These are phyloP conservation scores for Chlamydomonas eustigma DNA, from an alignment of 139 green algal species.

Conservation along the genomic window DNA sequence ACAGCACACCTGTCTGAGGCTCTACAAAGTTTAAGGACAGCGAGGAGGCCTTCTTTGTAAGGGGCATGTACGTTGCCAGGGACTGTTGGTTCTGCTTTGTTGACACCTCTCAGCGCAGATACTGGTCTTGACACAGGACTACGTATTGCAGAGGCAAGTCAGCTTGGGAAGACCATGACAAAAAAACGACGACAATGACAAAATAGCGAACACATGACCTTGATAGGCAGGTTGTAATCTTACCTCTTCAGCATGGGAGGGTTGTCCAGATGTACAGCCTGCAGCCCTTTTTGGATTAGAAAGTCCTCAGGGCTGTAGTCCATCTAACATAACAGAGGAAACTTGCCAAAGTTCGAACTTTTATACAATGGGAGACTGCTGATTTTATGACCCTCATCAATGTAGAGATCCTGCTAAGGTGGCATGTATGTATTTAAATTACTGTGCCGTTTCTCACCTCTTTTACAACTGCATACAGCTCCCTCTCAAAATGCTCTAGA, in stretches of 20 bases:
- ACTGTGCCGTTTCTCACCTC: conserved; percentile 37
- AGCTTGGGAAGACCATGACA: no score
- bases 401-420: no score
- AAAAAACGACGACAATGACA: no score
- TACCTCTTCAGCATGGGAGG: conserved; percentile 2
- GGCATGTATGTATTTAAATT: no score
- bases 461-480: conserved; percentile 28
- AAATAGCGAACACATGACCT: no score
- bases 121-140: neutral
- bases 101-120: neutral
- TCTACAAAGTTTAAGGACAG: neutral
- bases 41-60: neutral
- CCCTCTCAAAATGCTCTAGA: conserved; percentile 43
- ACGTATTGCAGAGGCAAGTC: no score
- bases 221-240: no score
- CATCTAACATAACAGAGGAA: neutral
- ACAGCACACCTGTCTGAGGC: neutral
- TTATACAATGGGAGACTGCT: no score
- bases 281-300: neutral
- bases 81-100: neutral
- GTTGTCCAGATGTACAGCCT: neutral
- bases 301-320: neutral
- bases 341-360: no score
- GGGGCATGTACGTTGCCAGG: neutral
- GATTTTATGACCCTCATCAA: no score